Evolutionary conservation across 139 green algal genomes (phyloP).

Genomic region (Coccomyxa sp.): DNA sequence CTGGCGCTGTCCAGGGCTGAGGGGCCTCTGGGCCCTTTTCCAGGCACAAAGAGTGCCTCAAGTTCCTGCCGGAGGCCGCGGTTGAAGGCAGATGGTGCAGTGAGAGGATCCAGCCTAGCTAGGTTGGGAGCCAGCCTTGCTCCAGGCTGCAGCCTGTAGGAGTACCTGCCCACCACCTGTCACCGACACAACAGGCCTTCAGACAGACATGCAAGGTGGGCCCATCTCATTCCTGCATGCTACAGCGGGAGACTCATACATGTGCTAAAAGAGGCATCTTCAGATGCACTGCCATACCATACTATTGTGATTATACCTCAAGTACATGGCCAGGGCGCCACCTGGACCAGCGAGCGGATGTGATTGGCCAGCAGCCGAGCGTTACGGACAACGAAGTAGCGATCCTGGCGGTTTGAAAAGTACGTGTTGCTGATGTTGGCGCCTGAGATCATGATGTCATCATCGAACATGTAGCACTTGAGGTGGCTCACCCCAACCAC

Average conservation of each 20-base stretch:
- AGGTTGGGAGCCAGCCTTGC: background rate
- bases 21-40: background rate
- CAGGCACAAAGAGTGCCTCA: slow-evolving; percentile 1
- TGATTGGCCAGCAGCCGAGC: too few relatives aligned
- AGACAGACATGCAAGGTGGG: background rate
- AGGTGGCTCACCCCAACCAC: slow-evolving; percentile 37
- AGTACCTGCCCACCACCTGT: slow-evolving; percentile 3
- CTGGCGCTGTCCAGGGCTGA: too few relatives aligned
- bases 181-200: background rate
- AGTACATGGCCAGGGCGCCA: too few relatives aligned
- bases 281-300: too few relatives aligned
- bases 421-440: slow-evolving; percentile 51
- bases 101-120: background rate
- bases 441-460: slow-evolving; percentile 43
- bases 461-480: slow-evolving; percentile 52
- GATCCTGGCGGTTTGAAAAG: slow-evolving; percentile 46
- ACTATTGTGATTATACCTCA: too few relatives aligned
- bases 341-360: too few relatives aligned
- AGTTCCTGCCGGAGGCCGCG: background rate
- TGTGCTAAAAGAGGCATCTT: too few relatives aligned
- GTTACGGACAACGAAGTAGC: background rate
- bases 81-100: background rate
- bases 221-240: too few relatives aligned
- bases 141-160: slow-evolving; percentile 18
- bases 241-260: too few relatives aligned